Evolutionary conservation across 768 basidiomycete species (phyloP), one percentile per base, ranked within the genome.

Genomic region (Peribolospora baueri): DNA sequence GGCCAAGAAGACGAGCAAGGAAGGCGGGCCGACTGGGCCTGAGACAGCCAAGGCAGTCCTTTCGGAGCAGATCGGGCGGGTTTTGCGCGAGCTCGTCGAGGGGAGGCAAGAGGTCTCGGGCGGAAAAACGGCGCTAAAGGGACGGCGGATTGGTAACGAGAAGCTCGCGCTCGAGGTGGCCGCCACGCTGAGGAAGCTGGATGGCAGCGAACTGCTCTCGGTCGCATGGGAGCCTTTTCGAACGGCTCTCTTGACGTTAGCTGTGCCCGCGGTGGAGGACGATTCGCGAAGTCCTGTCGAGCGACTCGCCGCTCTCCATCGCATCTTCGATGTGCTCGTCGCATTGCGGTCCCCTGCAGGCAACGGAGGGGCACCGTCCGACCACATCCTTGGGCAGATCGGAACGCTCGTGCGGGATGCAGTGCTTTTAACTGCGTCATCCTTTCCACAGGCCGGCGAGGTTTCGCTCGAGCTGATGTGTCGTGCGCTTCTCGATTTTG

Each of bases 1-100:
- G 25, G 59, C 75, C 46, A 72, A 70, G 46, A 68, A 76, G 7
- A 59, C 75, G 6, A 55, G 63, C 60, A 50, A 59, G 10, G 57
- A 54, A 10, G 63, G 62, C 6, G 39, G 49, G 49, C 57, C 55
- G 14, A 61, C 83, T 5, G 68, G 79, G 2, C 48, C 46, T 4
- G 59, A 62, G 13, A 57, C 62, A n/a, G 51, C 62, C 55, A 7
- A 70, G 68, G 36, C 75, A 3, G 37, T 57, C 10, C 36, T 50
- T 7, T 5, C 8, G 38, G 54, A 56, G 47, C 58, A 56, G 57
- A 41, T 60, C 37, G 57, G 52, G 13, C 51, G 52, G 46, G 36
- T 45, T 2, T 60, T 57, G 59, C 37, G n/a, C 6, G 46, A 53
- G 3, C 55, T 43, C 48, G 25, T 60, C 7, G 57, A 54, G 50